Conservation (phyloP, 202 grass and related monocot genomes). For the Hordeum pubiflorum region DNA sequence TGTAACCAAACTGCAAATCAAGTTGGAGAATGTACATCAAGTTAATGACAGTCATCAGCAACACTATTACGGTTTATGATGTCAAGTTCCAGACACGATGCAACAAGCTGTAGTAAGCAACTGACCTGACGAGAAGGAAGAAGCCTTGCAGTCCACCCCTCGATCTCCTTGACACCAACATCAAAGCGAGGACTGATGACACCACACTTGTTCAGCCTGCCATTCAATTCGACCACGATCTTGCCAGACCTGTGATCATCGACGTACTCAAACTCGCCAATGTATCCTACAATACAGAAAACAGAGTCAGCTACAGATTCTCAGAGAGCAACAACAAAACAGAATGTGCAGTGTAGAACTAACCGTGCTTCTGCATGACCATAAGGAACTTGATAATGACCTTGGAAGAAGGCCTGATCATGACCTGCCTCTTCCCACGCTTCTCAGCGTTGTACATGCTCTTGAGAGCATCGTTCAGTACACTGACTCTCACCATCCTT, state of each 20-base stretch:
- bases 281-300: constrained; percentile 40
- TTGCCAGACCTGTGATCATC: constrained; percentile 54
- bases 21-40: background rate
- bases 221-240: constrained; percentile 59
- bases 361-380: constrained; percentile 62
- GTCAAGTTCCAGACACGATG: background rate
- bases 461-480: constrained; percentile 52
- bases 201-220: constrained; percentile 66
- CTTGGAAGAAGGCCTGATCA: constrained; percentile 58
- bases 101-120: background rate
- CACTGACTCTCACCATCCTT: constrained; percentile 54
- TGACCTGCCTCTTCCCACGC: constrained; percentile 53
- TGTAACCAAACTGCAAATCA: constrained; percentile 63
- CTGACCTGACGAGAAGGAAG: constrained; percentile 70
- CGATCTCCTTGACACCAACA: constrained; percentile 52
- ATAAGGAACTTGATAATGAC: constrained; percentile 66
- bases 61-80: background rate
- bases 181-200: constrained; percentile 73
- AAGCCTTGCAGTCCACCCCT: constrained; percentile 64
- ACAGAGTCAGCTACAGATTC: background rate
- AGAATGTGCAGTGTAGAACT: background rate
- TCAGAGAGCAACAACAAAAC: background rate
- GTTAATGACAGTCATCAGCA: background rate
- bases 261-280: constrained; percentile 61
- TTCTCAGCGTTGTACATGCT: constrained; percentile 71